Evolutionary conservation across 2,329 filamentous ascomycete genomes (phyloP).

Genomic region (Coniella vitis): DNA sequence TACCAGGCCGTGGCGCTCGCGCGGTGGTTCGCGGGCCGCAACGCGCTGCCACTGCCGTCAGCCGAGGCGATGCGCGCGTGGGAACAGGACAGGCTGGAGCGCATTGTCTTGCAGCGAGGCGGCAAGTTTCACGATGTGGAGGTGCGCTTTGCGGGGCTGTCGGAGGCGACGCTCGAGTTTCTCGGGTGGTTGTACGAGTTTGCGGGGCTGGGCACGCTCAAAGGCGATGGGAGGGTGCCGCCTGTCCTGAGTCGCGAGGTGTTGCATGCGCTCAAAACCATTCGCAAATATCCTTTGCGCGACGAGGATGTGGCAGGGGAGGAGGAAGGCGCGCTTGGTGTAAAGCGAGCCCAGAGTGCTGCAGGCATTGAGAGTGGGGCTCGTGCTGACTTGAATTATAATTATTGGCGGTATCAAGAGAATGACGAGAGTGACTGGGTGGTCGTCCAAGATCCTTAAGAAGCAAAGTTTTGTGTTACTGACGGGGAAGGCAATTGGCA

Average conservation of each 20-base stretch:
- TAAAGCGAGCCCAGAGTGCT: neutral
- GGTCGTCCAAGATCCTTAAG: neutral
- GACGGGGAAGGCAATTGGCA: too few species aligned
- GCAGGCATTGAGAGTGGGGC: neutral
- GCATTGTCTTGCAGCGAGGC: conserved; percentile 22
- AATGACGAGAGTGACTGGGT: neutral
- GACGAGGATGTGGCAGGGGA: neutral
- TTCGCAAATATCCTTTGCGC: conserved; percentile 37
- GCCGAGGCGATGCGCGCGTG: conserved; percentile 35
- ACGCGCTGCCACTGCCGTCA: conserved; percentile 31
- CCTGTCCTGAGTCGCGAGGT: conserved; percentile 36
- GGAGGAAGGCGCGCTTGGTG: neutral
- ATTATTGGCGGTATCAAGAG: neutral
- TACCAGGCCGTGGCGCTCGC: conserved; percentile 50
- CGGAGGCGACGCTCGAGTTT: conserved; percentile 39
- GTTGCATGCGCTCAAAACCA: conserved; percentile 40
- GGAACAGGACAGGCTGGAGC: conserved; percentile 34
- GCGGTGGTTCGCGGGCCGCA: conserved; percentile 38
- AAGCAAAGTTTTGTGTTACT: too few species aligned
- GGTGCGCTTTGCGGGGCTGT: conserved; percentile 37
- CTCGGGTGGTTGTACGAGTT: conserved; percentile 39
- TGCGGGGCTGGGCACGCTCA: conserved; percentile 41
- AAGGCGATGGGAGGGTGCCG: conserved; percentile 39
- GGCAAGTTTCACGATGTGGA: conserved; percentile 45
- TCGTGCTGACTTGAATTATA: too few species aligned